Evolutionary conservation across 78 protist genomes (phyloP), one percentile per base, ranked within the genome.

Genomic region (Chrysochromulina parva): DNA sequence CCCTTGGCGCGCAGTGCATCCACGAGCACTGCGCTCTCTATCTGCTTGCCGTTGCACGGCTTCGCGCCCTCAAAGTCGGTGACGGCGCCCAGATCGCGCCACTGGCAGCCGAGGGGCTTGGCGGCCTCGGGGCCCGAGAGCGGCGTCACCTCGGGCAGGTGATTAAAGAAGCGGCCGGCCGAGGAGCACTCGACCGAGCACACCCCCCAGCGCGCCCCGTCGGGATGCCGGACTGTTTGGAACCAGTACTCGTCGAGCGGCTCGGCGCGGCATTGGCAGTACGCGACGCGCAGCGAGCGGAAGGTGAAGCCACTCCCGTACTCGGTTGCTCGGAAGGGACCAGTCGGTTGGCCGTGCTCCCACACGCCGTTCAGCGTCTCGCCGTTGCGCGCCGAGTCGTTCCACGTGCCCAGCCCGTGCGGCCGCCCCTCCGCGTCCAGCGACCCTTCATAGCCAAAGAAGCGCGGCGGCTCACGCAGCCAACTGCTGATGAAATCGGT

Each of bases 131-230:
- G 62, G 7, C 62, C 62, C 7, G 62, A 14, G 62, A 58, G 24
- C 62, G 62, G 7, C 24, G 62, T 58, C 24, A 58, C 62, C 62
- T 7, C 62, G 7, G 62, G 62, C 62, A 58, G 13, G 62, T 58
- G 7, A 13, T 13, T 67, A 57, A 94, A 93, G 58, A 94, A 94
- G 28, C 93, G 84, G 91, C 95, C 95, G 59, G 94, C 90, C 0
- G 93, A 94, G 88, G 93, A 94, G 71, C 94, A 92, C 81, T 94
- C 95, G 17, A 93, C 90, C 17, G 94, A 53, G 26, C 93, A 94
- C 0, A 93, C 93, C 65, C 94, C 94, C 24, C 7, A 13, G 73
- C 38, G 73, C 73, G 26, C 14, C 38, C 38, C 73, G 26, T 66
- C 7, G 47, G 73, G 24, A 38, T 66, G 73, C 47, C 73, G n/a